These are phyloP conservation scores for Extremus antarcticus DNA, from an alignment of 495 filamentous ascomycete species.

Conservation along the genomic window DNA sequence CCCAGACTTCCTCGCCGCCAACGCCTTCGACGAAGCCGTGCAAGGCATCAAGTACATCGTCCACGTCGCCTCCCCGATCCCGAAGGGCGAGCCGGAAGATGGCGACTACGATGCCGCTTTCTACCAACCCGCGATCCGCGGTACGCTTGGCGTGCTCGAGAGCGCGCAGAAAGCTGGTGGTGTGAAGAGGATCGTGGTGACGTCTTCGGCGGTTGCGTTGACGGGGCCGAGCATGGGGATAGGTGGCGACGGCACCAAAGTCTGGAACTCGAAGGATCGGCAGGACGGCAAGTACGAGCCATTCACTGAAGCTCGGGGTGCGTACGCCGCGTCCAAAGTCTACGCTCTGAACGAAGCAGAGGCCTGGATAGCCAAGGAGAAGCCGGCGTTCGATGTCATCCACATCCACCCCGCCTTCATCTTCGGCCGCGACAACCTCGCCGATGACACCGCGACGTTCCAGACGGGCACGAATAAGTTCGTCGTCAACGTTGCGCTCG, in stretches of 20 bases:
- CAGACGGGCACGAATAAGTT: background rate
- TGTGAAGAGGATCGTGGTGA: background rate
- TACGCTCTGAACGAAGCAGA: constrained; percentile 35
- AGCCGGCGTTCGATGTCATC: constrained; percentile 37
- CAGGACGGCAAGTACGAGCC: background rate
- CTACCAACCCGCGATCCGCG: background rate
- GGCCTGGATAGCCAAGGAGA: constrained; percentile 31
- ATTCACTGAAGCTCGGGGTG: constrained; percentile 20
- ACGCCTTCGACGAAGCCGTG: background rate
- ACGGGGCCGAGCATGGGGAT: background rate
- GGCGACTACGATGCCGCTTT: background rate
- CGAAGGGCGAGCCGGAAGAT: background rate
- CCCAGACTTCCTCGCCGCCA: background rate
- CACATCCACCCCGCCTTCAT: constrained; percentile 37
- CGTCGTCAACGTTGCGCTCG: background rate
- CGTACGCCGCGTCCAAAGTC: constrained; percentile 29
- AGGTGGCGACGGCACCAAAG: background rate
- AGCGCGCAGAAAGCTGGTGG: background rate
- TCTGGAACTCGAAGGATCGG: background rate
- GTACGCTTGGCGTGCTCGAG: background rate
- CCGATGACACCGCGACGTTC: background rate
- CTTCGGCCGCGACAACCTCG: background rate
- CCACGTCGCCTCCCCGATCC: background rate
- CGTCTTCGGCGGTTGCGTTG: background rate
- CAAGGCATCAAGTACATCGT: background rate